Base-by-base conservation (phyloP, 306 rosid species). In the Sindora glabra region DNA sequence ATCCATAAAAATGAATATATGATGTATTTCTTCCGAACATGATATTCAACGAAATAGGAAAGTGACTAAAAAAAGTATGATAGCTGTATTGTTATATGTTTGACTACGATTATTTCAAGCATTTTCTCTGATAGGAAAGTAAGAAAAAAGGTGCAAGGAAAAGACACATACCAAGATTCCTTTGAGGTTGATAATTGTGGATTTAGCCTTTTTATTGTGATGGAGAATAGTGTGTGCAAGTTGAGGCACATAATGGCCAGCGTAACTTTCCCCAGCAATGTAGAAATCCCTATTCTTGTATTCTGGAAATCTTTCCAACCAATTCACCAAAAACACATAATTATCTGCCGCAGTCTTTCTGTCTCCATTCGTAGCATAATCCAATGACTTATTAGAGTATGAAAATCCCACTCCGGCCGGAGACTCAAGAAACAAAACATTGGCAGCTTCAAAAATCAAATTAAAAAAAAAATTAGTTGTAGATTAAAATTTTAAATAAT, bases 341-440 rank as follows among this genome's bases (percentile, higher is more conserved):
- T 82, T 92, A 63, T 78, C 68, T 42, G 58, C 44, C 1, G 99
- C 99, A 26, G 99, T 89, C 49, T 41, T 83, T 10, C 57, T 57
- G 29, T 92, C 99, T 15, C 99, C 99, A 44, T 73, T 75, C 0
- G 3, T 47, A 2, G 0, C 14, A 64, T 92, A 92, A 71, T 92
- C 99, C 2, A 78, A 56, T 56, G 99, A 59, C 42, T 3, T 83
- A 40, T 92, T 92, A 8, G 99, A 92, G 65, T 92, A 92, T 1
- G 99, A 92, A 68, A 83, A 92, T 8, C 99, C 99, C 22, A 92
- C 99, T 46, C 99, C 99, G 3, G 78, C 80, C 0, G 99, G 99
- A 12, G 99, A 86, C 71, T 92, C 99, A 0, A 89, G 38, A 55
- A 86, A 92, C 64, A 92, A n/a, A 7, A 92, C 89, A 78, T 92